Evolutionary conservation across 2,329 filamentous ascomycete genomes (phyloP).

Genomic region (Ceratocystis destructans): DNA sequence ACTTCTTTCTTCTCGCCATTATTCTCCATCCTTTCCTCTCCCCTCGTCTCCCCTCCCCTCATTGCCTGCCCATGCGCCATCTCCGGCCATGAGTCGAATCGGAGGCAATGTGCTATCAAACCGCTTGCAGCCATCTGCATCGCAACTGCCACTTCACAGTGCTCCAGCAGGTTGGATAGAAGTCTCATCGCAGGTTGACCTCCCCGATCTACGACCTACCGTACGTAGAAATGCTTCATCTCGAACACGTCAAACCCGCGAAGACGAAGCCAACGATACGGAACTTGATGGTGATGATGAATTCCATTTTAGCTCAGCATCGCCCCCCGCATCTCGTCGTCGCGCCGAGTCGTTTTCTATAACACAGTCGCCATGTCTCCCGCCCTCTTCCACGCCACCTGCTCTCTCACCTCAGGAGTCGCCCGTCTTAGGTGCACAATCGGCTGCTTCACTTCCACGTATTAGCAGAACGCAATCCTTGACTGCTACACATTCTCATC

Average conservation of each 20-base stretch:
- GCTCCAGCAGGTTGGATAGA: constrained; percentile 16
- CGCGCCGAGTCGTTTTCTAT: not conserved
- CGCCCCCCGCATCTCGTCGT: not conserved
- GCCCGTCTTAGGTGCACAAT: not conserved
- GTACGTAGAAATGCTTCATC: not conserved
- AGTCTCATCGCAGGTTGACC: constrained; percentile 17
- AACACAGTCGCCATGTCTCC: not conserved
- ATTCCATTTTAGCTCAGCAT: too few species aligned
- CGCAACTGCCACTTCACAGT: not conserved
- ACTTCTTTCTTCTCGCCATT: too few species aligned
- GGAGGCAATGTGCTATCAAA: constrained; percentile 10
- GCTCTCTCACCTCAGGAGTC: not conserved
- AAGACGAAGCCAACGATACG: not conserved
- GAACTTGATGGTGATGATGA: not conserved
- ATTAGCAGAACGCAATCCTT: not conserved
- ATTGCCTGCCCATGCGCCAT: constrained; percentile 9
- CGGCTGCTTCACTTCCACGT: not conserved
- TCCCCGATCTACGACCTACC: constrained; percentile 14
- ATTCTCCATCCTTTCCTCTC: not conserved
- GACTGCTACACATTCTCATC: not conserved
- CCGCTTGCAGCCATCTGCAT: constrained; percentile 3
- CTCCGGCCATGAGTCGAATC: constrained; percentile 14
- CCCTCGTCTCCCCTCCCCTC: not conserved
- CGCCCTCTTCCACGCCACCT: not conserved
- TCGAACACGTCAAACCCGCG: not conserved